These are phyloP conservation scores for Jacaranda copaia DNA, from an alignment of 257 asterid species.

Conservation along the genomic window DNA sequence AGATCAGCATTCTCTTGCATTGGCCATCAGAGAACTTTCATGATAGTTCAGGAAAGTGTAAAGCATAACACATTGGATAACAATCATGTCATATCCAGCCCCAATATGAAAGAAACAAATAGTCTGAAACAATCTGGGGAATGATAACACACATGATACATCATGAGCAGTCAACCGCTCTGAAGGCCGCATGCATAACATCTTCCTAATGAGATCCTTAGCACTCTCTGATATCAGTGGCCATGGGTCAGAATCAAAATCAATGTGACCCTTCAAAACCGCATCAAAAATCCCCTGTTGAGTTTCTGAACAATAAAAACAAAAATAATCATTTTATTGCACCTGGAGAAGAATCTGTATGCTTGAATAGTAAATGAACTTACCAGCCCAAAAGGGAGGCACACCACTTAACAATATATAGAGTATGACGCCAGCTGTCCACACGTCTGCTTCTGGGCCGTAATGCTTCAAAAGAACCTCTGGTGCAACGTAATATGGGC, in stretches of 20 bases:
- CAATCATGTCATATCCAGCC: slow-evolving; percentile 3
- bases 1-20: not conserved
- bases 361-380: slow-evolving; percentile 19
- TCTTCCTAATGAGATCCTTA: slow-evolving; percentile 49
- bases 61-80: not conserved
- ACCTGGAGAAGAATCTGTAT: slow-evolving; percentile 10
- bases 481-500: slow-evolving; percentile 98
- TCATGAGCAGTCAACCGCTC: slow-evolving; percentile 85
- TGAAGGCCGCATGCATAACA: slow-evolving; percentile 80
- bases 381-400: slow-evolving; percentile 99
- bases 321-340: slow-evolving; percentile 35
- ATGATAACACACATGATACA: slow-evolving; percentile 73
- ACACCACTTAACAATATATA: slow-evolving; percentile 94
- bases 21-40: not conserved
- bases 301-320: slow-evolving; percentile 49
- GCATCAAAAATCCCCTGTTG: slow-evolving; percentile 54
- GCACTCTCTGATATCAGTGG: slow-evolving; percentile 55
- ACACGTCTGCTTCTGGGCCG: slow-evolving; percentile 95
- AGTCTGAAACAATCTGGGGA: slow-evolving; percentile 5
- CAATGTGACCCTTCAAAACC: slow-evolving; percentile 49
- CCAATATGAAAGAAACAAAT: slow-evolving; percentile 3
- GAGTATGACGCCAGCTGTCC: slow-evolving; percentile 98
- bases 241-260: slow-evolving; percentile 58
- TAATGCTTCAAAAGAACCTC: slow-evolving; percentile 93
- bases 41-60: not conserved